Conservation (phyloP, 352 stramenopile species). For the Globisporangium paroecandrum region DNA sequence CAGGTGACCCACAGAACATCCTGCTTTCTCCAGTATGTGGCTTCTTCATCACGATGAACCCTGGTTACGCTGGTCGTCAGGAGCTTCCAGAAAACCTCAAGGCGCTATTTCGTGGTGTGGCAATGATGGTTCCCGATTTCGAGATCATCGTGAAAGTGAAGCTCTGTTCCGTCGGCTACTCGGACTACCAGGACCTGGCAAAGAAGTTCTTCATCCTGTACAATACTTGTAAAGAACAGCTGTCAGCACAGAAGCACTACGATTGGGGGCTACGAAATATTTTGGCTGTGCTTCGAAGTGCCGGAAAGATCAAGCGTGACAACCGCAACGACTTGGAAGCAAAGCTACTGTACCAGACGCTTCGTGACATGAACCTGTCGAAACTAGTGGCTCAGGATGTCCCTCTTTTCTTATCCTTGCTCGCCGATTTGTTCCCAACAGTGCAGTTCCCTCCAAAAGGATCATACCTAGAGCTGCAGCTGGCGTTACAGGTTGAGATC, state of each 20-base stretch:
- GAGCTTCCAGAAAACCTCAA: slow-evolving; percentile 99
- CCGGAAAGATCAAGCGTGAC: slow-evolving; percentile 90
- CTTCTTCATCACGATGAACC: slow-evolving; percentile 99
- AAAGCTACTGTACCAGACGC: slow-evolving; percentile 85
- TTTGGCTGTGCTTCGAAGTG: slow-evolving; percentile 83
- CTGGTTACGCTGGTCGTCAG: slow-evolving; percentile 96
- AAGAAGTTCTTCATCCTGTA: slow-evolving; percentile 93
- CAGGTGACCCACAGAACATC: slow-evolving; percentile 96
- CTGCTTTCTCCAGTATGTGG: slow-evolving; percentile 93
- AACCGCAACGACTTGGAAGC: slow-evolving; percentile 86
- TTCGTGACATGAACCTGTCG: slow-evolving; percentile 97
- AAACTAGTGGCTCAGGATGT: slow-evolving; percentile 98
- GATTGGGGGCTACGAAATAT: slow-evolving; percentile 92
- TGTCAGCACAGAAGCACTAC: slow-evolving; percentile 92
- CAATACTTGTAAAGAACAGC: slow-evolving; percentile 89
- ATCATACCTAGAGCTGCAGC: slow-evolving; percentile 95
- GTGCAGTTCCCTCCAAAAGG: slow-evolving; percentile 89
- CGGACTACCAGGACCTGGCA: slow-evolving; percentile 88
- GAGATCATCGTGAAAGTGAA: slow-evolving; percentile 97
- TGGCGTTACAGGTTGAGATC: slow-evolving; percentile 82
- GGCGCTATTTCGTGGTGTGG: slow-evolving; percentile 87
- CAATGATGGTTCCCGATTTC: slow-evolving; percentile 92
- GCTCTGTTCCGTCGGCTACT: slow-evolving; percentile 92
- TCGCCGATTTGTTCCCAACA: slow-evolving; percentile 96
- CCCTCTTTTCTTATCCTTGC: slow-evolving; percentile 95